Percentiles rank a stretch among this genome's conserved stretches.
These are phyloP conservation scores for Tremella fuciformis DNA, from an alignment of 768 basidiomycete species.

Conservation along the genomic window DNA sequence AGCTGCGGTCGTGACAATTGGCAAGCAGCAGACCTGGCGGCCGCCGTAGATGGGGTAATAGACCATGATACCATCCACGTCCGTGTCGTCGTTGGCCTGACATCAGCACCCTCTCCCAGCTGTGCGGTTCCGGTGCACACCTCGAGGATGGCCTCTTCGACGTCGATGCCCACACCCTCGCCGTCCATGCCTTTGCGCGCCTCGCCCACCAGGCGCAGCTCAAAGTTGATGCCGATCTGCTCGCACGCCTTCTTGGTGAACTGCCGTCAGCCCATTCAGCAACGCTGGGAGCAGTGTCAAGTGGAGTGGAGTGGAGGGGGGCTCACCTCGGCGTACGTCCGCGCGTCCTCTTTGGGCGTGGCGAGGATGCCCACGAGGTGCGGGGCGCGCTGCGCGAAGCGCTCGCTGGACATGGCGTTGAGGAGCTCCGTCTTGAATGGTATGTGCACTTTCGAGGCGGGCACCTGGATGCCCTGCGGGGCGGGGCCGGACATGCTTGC, in stretches of 20 bases:
- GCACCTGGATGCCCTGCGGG: constrained; percentile 44
- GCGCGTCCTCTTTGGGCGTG: constrained; percentile 57
- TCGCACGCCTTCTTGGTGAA: constrained; percentile 91
- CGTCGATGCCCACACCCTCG: constrained; percentile 73
- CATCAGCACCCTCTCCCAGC: background rate
- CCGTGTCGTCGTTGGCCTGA: constrained; percentile 75
- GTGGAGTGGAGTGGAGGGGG: too few species aligned
- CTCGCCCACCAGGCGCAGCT: constrained; percentile 67
- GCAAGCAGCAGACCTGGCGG: constrained; percentile 64
- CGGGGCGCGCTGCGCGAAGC: constrained; percentile 54
- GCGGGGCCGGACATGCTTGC: constrained; percentile 16
- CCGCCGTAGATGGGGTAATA: constrained; percentile 95
- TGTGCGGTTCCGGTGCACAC: constrained; percentile 15
- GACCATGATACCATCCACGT: constrained; percentile 93
- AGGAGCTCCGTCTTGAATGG: constrained; percentile 50
- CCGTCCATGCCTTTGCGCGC: constrained; percentile 53
- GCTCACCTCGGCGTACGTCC: constrained; percentile 57
- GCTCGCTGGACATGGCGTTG: constrained; percentile 17
- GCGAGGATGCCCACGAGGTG: constrained; percentile 88
- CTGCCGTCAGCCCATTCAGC: constrained; percentile 44
- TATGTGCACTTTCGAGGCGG: constrained; percentile 48
- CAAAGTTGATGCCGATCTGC: constrained; percentile 80
- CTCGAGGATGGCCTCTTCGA: constrained; percentile 92
- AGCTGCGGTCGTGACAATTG: background rate
- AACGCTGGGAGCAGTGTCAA: too few species aligned